Evolutionary conservation across 202 grass and related monocot species (phyloP).

Genomic region (Cymbopogon flexuosus): DNA sequence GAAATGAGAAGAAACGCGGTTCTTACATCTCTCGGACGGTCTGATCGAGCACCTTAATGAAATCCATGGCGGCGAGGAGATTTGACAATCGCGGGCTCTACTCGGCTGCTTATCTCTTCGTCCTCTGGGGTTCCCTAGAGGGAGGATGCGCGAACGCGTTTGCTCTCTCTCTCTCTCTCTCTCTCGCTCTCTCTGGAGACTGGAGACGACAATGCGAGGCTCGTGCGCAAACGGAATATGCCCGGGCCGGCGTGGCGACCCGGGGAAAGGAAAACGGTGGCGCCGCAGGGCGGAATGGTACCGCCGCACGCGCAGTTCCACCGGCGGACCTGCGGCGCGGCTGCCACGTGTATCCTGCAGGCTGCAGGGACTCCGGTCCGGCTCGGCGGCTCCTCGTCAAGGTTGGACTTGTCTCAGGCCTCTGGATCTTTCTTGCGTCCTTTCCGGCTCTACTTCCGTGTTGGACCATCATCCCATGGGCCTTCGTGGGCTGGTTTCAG

Average conservation of each 20-base stretch:
- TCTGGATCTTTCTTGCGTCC: neutral
- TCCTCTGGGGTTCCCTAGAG: conserved; percentile 9
- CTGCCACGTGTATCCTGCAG: conserved; percentile 10
- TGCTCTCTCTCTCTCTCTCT: neutral
- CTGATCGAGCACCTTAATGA: conserved; percentile 67
- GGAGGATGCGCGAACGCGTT: neutral
- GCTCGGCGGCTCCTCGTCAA: neutral
- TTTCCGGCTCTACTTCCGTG: neutral
- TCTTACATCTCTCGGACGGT: conserved; percentile 72
- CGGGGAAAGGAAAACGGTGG: neutral
- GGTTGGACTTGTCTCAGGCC: neutral
- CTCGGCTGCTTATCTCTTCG: neutral
- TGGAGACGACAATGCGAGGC: neutral
- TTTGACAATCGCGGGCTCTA: neutral
- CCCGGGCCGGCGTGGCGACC: neutral
- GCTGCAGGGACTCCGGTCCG: neutral
- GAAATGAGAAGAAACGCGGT: neutral
- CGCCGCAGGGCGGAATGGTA: neutral
- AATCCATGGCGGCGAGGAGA: conserved; percentile 39
- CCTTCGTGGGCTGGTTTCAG: neutral
- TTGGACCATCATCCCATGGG: neutral
- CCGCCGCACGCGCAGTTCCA: neutral
- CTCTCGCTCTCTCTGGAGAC: too few species aligned
- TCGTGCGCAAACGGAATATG: neutral
- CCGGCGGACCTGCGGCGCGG: neutral